These are phyloP conservation scores for Diaporthe citri DNA, from an alignment of 2,329 filamentous ascomycete species.

Conservation along the genomic window DNA sequence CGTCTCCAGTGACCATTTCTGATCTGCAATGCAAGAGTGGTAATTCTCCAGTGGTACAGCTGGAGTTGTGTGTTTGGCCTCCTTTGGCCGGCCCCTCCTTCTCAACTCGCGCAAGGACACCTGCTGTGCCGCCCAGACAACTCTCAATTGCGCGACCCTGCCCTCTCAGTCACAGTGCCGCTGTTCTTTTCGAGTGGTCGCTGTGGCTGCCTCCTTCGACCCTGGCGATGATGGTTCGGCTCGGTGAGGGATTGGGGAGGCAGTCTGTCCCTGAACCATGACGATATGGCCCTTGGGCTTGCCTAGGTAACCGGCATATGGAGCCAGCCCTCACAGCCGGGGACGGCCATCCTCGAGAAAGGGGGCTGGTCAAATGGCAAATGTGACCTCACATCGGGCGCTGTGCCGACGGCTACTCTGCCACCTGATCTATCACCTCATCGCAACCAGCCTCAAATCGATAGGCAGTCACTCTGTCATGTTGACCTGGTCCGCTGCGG, in stretches of 20 bases:
- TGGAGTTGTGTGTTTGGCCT: slow-evolving; percentile 33
- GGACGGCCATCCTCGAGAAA: neutral
- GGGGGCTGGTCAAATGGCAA: slow-evolving; percentile 21
- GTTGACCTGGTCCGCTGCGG: neutral
- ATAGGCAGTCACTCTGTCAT: neutral
- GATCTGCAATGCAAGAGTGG: slow-evolving; percentile 9
- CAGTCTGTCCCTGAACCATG: neutral
- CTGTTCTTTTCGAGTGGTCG: slow-evolving; percentile 7
- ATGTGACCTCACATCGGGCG: neutral
- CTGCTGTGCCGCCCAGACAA: slow-evolving; percentile 35
- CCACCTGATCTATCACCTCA: slow-evolving; percentile 20
- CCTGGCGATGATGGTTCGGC: neutral
- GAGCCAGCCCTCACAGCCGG: slow-evolving; percentile 21
- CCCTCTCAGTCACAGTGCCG: slow-evolving; percentile 19
- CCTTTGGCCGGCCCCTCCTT: slow-evolving; percentile 24
- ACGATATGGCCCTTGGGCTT: neutral
- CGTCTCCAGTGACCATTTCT: slow-evolving; percentile 28
- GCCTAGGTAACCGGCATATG: slow-evolving; percentile 15
- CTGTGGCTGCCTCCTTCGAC: slow-evolving; percentile 9
- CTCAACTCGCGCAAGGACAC: slow-evolving; percentile 35
- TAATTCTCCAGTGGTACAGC: slow-evolving; percentile 36
- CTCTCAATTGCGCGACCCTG: slow-evolving; percentile 35
- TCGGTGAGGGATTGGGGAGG: neutral
- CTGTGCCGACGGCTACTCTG: slow-evolving; percentile 9
- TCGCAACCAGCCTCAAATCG: neutral